These are phyloP conservation scores for Biancaea sappan DNA, from an alignment of 306 rosid species.

Conservation along the genomic window DNA sequence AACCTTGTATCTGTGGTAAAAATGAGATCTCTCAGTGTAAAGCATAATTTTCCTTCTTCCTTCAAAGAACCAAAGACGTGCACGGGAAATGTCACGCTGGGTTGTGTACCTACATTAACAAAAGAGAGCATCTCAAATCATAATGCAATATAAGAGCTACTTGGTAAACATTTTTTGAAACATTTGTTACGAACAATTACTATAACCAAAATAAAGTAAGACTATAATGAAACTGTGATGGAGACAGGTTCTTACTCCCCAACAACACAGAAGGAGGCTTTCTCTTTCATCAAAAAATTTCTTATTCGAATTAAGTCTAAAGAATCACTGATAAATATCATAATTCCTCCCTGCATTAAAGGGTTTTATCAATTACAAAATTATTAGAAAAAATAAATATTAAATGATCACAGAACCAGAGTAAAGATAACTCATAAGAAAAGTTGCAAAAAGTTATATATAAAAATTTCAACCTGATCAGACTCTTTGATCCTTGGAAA, in stretches of 20 bases:
- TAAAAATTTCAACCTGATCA: slow-evolving; percentile 53
- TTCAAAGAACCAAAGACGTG: slow-evolving; percentile 81
- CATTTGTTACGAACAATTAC: background rate
- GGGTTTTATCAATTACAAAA: slow-evolving; percentile 15
- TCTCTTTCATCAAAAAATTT: slow-evolving; percentile 78
- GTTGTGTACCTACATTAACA: slow-evolving; percentile 68
- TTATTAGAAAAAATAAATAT: background rate
- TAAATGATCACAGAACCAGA: slow-evolving; percentile 5
- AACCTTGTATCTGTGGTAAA: slow-evolving; percentile 92
- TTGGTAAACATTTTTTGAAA: background rate
- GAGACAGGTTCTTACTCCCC: slow-evolving; percentile 75
- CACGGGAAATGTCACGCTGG: slow-evolving; percentile 82
- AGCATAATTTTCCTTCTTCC: slow-evolving; percentile 78
- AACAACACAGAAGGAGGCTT: slow-evolving; percentile 88
- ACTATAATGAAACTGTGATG: slow-evolving; percentile 1
- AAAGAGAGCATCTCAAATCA: slow-evolving; percentile 24
- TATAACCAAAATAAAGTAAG: background rate
- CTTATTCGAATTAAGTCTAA: slow-evolving; percentile 78
- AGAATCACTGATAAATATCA: slow-evolving; percentile 86
- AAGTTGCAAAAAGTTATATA: slow-evolving; percentile 2
- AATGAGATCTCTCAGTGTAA: slow-evolving; percentile 93
- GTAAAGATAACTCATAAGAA: slow-evolving; percentile 1
- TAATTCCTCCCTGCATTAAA: slow-evolving; percentile 76
- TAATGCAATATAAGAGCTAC: slow-evolving; percentile 19
- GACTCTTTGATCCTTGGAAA: slow-evolving; percentile 86